phyloP scores from a whole-genome alignment of 257 asterid genomes.

The Verbascum thapsus region DNA sequence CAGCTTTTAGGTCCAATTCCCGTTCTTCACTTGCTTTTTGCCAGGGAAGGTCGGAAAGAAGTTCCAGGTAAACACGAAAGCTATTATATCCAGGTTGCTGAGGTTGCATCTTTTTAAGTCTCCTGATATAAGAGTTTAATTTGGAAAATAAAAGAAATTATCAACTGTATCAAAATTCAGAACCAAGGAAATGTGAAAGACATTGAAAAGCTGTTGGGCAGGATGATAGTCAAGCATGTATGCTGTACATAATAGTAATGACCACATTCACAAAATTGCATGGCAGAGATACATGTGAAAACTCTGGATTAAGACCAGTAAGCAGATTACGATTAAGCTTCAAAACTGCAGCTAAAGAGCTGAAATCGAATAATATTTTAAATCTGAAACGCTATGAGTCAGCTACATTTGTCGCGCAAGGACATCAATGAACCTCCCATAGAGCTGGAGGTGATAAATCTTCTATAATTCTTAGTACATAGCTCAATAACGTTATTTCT shows the following conservation, averaged over 20 bases:
- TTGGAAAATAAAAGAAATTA: constrained; percentile 22
- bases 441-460: constrained; percentile 21
- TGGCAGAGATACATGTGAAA: background rate
- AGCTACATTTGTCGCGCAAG: background rate
- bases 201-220: background rate
- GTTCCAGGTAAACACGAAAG: constrained; percentile 92
- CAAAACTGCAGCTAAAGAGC: constrained; percentile 19
- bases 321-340: constrained; percentile 8
- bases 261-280: background rate
- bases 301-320: constrained; percentile 10
- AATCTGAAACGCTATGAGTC: constrained; percentile 13
- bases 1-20: constrained; percentile 84
- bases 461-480: background rate
- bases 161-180: constrained; percentile 14
- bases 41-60: constrained; percentile 98
- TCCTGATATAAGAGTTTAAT: constrained; percentile 59
- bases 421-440: constrained; percentile 6
- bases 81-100: constrained; percentile 98
- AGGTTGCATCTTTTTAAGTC: constrained; percentile 98
- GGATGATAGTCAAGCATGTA: constrained; percentile 9
- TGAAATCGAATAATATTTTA: constrained; percentile 16
- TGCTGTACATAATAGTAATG: constrained; percentile 9
- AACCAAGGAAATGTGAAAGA: constrained; percentile 28
- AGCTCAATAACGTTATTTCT: background rate
- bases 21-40: constrained; percentile 82